Conservation (phyloP, 2,329 filamentous ascomycete genomes). For the Conoideocrella luteorostrata region DNA sequence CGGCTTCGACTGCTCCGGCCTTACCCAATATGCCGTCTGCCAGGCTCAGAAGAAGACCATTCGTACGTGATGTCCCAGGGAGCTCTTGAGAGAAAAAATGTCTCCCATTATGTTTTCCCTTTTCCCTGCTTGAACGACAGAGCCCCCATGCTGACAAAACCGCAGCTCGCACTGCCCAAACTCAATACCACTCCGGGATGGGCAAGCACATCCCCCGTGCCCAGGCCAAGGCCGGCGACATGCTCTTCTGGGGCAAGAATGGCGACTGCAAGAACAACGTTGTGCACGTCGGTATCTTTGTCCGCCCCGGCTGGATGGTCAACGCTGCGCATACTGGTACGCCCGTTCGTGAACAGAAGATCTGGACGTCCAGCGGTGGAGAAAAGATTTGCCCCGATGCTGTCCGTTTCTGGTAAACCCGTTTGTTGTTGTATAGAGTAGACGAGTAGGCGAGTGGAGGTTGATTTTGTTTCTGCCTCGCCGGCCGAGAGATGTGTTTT, state of each 20-base stretch:
- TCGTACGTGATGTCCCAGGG: slow-evolving; percentile 4
- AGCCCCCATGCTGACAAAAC: too few species aligned
- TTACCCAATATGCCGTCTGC: slow-evolving; percentile 14
- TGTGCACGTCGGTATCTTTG: slow-evolving; percentile 13
- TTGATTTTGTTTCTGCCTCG: too few species aligned
- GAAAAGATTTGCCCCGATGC: slow-evolving; percentile 13
- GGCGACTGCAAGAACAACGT: slow-evolving; percentile 14
- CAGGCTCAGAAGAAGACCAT: slow-evolving; percentile 14
- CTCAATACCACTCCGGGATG: slow-evolving; percentile 14
- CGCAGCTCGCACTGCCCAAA: slow-evolving; percentile 12
- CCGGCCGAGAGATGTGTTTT: too few species aligned
- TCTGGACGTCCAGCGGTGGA: slow-evolving; percentile 14
- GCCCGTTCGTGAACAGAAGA: slow-evolving; percentile 12
- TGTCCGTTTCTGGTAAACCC: slow-evolving; percentile 14
- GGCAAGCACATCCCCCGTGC: slow-evolving; percentile 12
- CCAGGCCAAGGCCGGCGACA: slow-evolving; percentile 12
- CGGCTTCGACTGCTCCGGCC: slow-evolving; percentile 15
- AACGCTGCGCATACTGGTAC: slow-evolving; percentile 14
- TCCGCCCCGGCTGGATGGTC: slow-evolving; percentile 12
- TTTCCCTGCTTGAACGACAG: too few species aligned
- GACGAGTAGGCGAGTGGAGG: too few species aligned
- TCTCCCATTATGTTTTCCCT: too few species aligned
- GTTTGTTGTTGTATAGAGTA: not conserved
- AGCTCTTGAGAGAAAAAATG: not conserved
- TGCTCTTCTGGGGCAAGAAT: slow-evolving; percentile 13